Evolutionary conservation across 306 rosid genomes (phyloP), one percentile per base, ranked within the genome.

Genomic region (Vigna unguiculata): DNA sequence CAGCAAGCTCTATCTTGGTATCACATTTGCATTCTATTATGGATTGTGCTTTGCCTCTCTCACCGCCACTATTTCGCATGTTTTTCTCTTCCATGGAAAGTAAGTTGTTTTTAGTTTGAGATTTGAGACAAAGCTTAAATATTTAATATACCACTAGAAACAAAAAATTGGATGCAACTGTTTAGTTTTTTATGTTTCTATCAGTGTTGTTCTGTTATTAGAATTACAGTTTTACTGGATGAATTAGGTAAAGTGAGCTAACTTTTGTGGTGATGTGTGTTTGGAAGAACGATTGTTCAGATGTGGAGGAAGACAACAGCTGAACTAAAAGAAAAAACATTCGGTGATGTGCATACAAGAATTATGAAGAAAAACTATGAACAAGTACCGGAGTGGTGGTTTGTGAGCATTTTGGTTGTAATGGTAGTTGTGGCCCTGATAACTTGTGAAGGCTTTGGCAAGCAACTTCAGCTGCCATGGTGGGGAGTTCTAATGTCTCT

Each of bases 381-480:
- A 78, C 62, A 69, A 76, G 97, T 93, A 3, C 96, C 98, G 15
- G 79, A 84, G 40, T 91, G 97, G 97, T 93, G 98, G 97, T 93
- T 93, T 67, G 9, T 53, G 16, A 20, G 32, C 61, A 86, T 93
- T 74, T 81, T 93, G 61, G 7, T 61, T 2, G 0, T 66, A 30
- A 86, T 84, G 88, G 8, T 82, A 57, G 78, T 54, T 17, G 83
- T 90, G 32, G 68, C 88, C 45, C 41, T 91, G 34, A 6, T 21
- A 16, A 71, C 81, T 34, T 89, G 97, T 63, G 89, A 88, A 85
- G 96, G 96, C 38, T 93, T 91, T 48, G 91, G 58, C 54, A 60
- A 81, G 78, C 97, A 95, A 63, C 97, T 95, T 61, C 98, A 93
- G 49, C 83, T 93, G 45, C 98, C 98, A 47, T 93, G 91, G 88